These are phyloP conservation scores for Trichoderma afroharzianum DNA, from an alignment of 2,329 filamentous ascomycete species.

Conservation along the genomic window DNA sequence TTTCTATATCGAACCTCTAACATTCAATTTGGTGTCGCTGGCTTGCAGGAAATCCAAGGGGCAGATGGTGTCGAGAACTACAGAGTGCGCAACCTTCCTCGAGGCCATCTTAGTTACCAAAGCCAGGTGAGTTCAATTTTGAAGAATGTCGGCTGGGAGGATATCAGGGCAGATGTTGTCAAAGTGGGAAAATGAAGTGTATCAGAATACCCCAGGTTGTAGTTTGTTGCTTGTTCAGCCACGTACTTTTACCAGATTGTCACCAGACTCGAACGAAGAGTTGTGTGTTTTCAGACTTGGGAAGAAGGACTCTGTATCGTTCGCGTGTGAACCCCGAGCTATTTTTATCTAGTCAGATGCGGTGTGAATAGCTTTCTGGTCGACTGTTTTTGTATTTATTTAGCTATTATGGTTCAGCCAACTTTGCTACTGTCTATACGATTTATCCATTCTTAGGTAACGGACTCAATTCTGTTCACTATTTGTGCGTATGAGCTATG, in stretches of 20 bases:
- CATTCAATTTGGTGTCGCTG: constrained; percentile 79
- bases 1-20: constrained; percentile 84
- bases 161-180: constrained; percentile 45
- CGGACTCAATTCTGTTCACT: not conserved
- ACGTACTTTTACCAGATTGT: not conserved
- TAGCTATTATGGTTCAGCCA: constrained; percentile 3
- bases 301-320: not conserved
- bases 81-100: constrained; percentile 61
- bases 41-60: constrained; percentile 69
- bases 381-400: not conserved
- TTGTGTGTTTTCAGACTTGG: not conserved
- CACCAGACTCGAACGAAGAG: not conserved
- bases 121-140: constrained; percentile 65
- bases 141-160: constrained; percentile 64
- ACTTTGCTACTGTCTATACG: not conserved
- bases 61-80: constrained; percentile 66
- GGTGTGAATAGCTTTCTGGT: not conserved
- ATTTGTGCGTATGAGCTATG: not conserved
- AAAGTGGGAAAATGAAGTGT: constrained; percentile 24
- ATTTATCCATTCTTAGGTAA: not conserved
- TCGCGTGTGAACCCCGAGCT: not conserved
- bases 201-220: not conserved
- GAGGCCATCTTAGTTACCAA: constrained; percentile 68
- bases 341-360: not conserved
- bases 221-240: not conserved